phyloP scores from a whole-genome alignment of 768 basidiomycete genomes.

The Lenzites betulinus region DNA sequence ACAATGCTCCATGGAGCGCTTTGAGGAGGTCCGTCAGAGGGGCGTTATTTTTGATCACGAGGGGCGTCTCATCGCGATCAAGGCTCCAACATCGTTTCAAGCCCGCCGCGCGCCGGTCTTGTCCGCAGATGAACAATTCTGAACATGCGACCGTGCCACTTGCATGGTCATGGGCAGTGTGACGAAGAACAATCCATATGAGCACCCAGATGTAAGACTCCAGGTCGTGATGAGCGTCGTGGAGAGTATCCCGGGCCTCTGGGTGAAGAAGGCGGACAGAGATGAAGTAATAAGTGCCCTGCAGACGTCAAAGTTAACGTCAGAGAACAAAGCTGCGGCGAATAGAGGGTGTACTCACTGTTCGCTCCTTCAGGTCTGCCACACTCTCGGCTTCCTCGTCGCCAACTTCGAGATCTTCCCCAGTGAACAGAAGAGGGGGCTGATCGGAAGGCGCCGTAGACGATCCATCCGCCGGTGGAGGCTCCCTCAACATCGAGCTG shows the following conservation, averaged over 20 bases:
- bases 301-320: background rate
- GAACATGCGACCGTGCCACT: background rate
- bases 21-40: background rate
- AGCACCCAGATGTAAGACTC: conserved; percentile 18
- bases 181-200: conserved; percentile 11
- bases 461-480: background rate
- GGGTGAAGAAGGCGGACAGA: background rate
- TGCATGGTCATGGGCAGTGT: background rate
- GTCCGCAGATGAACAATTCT: background rate
- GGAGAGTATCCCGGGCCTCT: background rate
- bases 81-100: background rate
- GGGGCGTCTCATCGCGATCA: background rate
- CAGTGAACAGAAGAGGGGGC: background rate
- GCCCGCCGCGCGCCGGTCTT: background rate
- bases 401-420: background rate
- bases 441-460: background rate
- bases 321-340: background rate
- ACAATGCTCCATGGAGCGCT: background rate
- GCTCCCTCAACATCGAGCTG: background rate
- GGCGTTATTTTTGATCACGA: background rate
- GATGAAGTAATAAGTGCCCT: conserved; percentile 8
- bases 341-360: background rate
- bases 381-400: background rate
- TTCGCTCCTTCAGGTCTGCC: background rate
- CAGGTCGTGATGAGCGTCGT: conserved; percentile 8